phyloP scores from a whole-genome alignment of 2,329 filamentous ascomycete genomes.

The Bipolaris victoriae region DNA sequence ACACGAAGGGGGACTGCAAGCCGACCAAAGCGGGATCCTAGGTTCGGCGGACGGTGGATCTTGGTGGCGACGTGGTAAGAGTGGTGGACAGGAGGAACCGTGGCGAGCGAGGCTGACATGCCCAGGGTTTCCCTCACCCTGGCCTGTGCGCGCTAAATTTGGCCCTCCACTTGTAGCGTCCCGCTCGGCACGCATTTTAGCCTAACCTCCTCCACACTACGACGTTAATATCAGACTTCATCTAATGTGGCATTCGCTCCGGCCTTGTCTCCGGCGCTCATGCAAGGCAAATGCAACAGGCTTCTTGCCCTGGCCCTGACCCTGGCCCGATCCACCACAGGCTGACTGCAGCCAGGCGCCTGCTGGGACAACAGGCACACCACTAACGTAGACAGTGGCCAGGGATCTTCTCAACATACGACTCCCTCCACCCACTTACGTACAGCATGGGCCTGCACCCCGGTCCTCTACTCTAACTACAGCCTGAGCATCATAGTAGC shows the following conservation, averaged over 20 bases:
- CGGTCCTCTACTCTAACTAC: background rate
- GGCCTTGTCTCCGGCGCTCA: slow-evolving; percentile 20
- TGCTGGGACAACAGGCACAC: slow-evolving; percentile 31
- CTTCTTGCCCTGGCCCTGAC: slow-evolving; percentile 31
- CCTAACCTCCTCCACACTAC: slow-evolving; percentile 37
- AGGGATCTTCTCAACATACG: background rate
- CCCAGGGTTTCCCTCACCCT: slow-evolving; percentile 13
- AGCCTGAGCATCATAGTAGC: background rate
- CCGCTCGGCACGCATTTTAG: slow-evolving; percentile 35
- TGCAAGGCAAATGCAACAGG: slow-evolving; percentile 24
- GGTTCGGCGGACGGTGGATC: slow-evolving; percentile 18
- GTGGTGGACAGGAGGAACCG: slow-evolving; percentile 27
- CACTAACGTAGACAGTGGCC: background rate
- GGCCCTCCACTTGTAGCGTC: slow-evolving; percentile 29
- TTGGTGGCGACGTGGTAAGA: slow-evolving; percentile 23
- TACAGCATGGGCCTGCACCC: background rate
- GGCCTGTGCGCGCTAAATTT: slow-evolving; percentile 30
- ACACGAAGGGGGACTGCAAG: slow-evolving; percentile 25
- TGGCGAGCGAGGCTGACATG: slow-evolving; percentile 39
- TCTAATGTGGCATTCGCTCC: slow-evolving; percentile 31
- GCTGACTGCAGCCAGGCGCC: slow-evolving; percentile 20
- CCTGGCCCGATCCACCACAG: slow-evolving; percentile 11
- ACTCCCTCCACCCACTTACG: background rate
- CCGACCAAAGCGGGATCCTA: slow-evolving; percentile 17
- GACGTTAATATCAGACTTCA: slow-evolving; percentile 39